phyloP scores from a whole-genome alignment of 768 basidiomycete species.

The Russula sp. region DNA sequence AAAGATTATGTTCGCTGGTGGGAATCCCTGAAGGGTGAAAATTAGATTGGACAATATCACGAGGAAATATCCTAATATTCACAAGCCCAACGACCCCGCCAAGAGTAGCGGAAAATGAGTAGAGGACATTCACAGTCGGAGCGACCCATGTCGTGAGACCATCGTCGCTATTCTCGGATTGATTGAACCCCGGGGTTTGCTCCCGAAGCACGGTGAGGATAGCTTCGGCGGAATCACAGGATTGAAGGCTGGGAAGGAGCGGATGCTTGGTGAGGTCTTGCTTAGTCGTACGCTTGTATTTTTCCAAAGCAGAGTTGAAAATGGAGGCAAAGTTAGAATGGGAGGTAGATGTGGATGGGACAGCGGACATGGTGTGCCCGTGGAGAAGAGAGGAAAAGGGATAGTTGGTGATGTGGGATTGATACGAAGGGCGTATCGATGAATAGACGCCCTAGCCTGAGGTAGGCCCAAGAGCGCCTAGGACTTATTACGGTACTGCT shows the following conservation, averaged over 20 bases:
- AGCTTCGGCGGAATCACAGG: not conserved
- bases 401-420: no score
- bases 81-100: not conserved
- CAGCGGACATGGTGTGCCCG: not conserved
- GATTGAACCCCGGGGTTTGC: not conserved
- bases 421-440: no score
- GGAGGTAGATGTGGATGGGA: not conserved
- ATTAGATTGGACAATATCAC: not conserved
- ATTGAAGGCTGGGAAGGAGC: not conserved
- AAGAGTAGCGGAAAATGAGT: not conserved
- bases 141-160: not conserved
- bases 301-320: not conserved
- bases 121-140: not conserved
- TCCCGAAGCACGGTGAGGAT: not conserved
- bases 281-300: not conserved
- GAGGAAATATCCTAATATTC: not conserved
- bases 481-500: no score
- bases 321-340: not conserved
- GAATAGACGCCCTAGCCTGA: no score
- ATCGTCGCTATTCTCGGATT: not conserved
- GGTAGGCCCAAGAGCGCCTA: no score
- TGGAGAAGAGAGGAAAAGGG: not conserved
- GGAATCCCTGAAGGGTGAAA: not conserved
- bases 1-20: not conserved
- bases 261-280: not conserved